A percentile compares a stretch with the other conserved stretches of the same genome.
Conservation (phyloP, 2,329 filamentous ascomycete genomes). For the Calonectria hawksworthii region DNA sequence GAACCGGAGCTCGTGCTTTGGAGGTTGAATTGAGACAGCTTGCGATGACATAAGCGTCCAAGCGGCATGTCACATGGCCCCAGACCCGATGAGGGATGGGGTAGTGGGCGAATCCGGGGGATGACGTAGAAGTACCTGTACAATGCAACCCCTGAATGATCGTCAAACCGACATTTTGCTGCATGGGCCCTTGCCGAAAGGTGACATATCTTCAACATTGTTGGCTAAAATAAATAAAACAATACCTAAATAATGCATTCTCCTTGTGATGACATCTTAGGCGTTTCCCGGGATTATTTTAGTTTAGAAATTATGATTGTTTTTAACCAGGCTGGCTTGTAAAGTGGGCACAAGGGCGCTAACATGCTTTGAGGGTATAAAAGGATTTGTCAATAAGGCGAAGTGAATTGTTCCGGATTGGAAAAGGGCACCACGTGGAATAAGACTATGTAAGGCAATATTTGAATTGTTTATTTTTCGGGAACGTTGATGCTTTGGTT, state of each 20-base stretch:
- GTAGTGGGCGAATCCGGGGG: background rate
- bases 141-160: no score
- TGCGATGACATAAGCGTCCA: slow-evolving; percentile 43
- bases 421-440: background rate
- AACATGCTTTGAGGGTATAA: background rate
- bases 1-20: slow-evolving; percentile 31
- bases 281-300: no score
- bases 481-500: background rate
- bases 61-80: slow-evolving; percentile 11
- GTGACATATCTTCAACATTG: no score
- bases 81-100: background rate
- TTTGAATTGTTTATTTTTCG: background rate
- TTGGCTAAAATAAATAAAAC: no score
- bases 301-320: no score
- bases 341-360: no score
- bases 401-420: background rate
- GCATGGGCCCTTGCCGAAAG: no score
- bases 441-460: background rate
- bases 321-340: no score
- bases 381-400: background rate
- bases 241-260: no score
- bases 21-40: slow-evolving; percentile 34
- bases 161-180: no score
- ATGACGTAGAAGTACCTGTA: background rate
- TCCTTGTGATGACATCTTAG: no score